Base-by-base conservation (phyloP, 2,329 filamentous ascomycete genomes). In the Meredithiella fracta region DNA sequence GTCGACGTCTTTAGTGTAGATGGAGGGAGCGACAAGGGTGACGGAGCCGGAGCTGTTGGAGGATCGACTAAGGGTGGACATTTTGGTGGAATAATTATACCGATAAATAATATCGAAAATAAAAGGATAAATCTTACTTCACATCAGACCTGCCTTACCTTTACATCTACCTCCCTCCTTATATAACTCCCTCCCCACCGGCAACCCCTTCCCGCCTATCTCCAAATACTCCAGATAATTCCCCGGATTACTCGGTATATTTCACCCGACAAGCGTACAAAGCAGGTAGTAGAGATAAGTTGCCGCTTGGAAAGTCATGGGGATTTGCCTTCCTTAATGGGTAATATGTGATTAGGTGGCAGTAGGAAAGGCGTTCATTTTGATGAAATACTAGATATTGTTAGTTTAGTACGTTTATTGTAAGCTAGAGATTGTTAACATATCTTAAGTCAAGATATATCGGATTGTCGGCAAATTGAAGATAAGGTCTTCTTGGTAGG, bases 61-160 rank as follows among this genome's bases (percentile, higher is more conserved):
- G n/a, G 37, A 14, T 4, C 49, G 47, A n/a, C 47, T 51, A n/a
- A 49, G 53, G 29, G 51, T 29, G 51, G 42, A 50, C 55, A 57
- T 57, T 14, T 34, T 34, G 29, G 29, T 11, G 29, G 11, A 5
- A 11, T 34, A 34, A 11, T 5, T 34, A 34, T 5, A 34, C 11
- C 5, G 5, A 11, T n/a, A 42, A n/a, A 15, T n/a, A 42, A n/a
- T 42, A 11, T 34, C 5, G 11, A 5, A 34, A 34, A 34, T 5
- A 34, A 34, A 11, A 34, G 11, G 29, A 34, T n/a, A n/a, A n/a
- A n/a, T n/a, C n/a, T n/a, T n/a, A n/a, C n/a, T n/a, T n/a, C n/a
- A n/a, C n/a, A n/a, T n/a, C n/a, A n/a, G n/a, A n/a, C n/a, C n/a
- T n/a, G n/a, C n/a, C n/a, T n/a, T n/a, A n/a, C n/a, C n/a, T n/a